Percentiles rank a stretch among this genome's conserved stretches.
phyloP scores from a whole-genome alignment of 345 rosid genomes.

The Camelina laxa region DNA sequence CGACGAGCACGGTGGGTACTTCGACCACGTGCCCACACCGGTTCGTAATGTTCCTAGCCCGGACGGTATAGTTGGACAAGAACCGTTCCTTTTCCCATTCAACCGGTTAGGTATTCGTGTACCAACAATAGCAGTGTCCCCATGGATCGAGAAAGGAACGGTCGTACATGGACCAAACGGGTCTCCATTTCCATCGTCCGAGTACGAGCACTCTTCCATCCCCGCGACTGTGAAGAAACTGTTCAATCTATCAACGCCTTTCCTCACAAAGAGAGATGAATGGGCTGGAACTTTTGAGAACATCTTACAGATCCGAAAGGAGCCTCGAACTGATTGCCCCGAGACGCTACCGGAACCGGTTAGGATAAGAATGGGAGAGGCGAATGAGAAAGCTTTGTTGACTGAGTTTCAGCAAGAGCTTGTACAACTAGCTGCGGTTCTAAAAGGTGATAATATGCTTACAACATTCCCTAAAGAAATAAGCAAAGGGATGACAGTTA shows the following conservation, averaged over 20 bases:
- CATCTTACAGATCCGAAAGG: slow-evolving; percentile 56
- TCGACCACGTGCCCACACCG: slow-evolving; percentile 89
- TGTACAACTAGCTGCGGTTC: slow-evolving; percentile 77
- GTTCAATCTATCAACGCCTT: slow-evolving; percentile 65
- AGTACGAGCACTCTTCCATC: slow-evolving; percentile 90
- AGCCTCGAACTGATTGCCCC: slow-evolving; percentile 89
- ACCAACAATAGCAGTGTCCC: slow-evolving; percentile 77
- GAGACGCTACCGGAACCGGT: slow-evolving; percentile 62
- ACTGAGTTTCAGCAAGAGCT: slow-evolving; percentile 88
- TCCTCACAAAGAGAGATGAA: slow-evolving; percentile 79
- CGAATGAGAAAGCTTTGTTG: slow-evolving; percentile 65
- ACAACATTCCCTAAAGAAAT: slow-evolving; percentile 55
- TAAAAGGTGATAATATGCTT: slow-evolving; percentile 67
- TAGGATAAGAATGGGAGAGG: slow-evolving; percentile 62
- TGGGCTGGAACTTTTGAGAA: slow-evolving; percentile 92
- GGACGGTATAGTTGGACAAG: slow-evolving; percentile 83
- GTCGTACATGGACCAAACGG: slow-evolving; percentile 92
- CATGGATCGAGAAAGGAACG: slow-evolving; percentile 88
- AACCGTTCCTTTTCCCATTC: slow-evolving; percentile 69
- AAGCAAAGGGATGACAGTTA: slow-evolving; percentile 73
- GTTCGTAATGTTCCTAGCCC: slow-evolving; percentile 84
- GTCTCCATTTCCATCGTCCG: slow-evolving; percentile 73
- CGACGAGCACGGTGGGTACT: slow-evolving; percentile 95
- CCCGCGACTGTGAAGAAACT: slow-evolving; percentile 90
- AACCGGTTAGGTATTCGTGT: slow-evolving; percentile 84